These are phyloP conservation scores for Lenwebbia sp. DNA, from an alignment of 345 rosid species.

Conservation along the genomic window DNA sequence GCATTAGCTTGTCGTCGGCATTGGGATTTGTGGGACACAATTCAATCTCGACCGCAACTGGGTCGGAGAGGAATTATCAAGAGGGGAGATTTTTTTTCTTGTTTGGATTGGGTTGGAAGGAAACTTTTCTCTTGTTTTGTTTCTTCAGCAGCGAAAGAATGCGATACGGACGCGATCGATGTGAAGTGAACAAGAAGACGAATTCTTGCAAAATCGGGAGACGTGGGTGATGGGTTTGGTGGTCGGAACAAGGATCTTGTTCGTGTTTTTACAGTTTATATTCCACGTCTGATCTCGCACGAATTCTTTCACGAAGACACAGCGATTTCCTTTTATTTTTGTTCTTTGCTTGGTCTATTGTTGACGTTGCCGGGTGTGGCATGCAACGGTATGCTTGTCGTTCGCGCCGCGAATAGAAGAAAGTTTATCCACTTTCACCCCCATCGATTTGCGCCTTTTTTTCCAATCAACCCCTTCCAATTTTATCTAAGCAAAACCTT, in stretches of 20 bases:
- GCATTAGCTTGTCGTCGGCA: neutral
- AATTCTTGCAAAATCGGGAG: neutral
- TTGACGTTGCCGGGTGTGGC: neutral
- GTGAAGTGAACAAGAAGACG: neutral
- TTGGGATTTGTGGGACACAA: neutral
- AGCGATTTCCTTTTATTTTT: neutral
- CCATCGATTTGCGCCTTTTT: neutral
- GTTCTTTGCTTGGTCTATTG: neutral
- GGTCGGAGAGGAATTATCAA: no score
- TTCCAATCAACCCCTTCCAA: neutral
- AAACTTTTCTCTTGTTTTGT: neutral
- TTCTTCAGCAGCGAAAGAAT: neutral
- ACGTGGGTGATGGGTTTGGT: neutral
- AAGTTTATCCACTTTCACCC: neutral
- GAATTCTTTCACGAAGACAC: neutral
- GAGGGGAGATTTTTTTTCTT: no score
- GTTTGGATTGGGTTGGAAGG: neutral
- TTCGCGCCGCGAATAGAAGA: neutral
- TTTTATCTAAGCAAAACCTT: neutral
- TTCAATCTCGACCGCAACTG: neutral
- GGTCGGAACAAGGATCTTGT: neutral
- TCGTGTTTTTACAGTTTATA: neutral
- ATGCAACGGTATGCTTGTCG: neutral
- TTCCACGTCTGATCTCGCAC: conserved; percentile 1
- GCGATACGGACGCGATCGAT: neutral